Conservation (phyloP, 106 monocot species). For the Vanilla planifolia region DNA sequence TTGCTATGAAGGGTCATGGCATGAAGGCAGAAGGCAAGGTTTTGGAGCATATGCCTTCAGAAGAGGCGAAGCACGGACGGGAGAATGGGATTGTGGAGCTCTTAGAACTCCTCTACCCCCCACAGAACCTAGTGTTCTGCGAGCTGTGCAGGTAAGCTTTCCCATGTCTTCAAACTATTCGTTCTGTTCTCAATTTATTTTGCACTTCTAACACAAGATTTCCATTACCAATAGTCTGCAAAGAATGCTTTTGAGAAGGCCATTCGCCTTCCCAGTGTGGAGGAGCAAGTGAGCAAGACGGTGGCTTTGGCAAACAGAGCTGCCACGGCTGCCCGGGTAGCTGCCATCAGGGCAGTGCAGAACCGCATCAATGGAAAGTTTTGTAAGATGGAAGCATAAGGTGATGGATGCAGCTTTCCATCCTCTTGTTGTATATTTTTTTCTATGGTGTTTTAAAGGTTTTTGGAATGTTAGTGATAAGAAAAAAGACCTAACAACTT, state of each 20-base stretch:
- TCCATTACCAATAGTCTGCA: conserved; percentile 19
- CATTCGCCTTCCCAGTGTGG: conserved; percentile 22
- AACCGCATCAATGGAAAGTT: too few species aligned
- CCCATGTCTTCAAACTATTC: too few species aligned
- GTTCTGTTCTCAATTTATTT: neutral
- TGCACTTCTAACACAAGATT: neutral
- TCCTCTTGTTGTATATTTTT: too few species aligned
- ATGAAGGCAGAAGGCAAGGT: conserved; percentile 46
- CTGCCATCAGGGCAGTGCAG: conserved; percentile 44
- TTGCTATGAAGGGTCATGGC: conserved; percentile 47
- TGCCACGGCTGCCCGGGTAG: conserved; percentile 45
- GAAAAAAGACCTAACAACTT: too few species aligned
- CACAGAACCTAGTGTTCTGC: conserved; percentile 5
- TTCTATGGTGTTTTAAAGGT: too few species aligned
- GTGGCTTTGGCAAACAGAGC: conserved; percentile 35
- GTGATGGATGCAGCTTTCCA: too few species aligned
- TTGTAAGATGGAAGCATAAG: too few species aligned
- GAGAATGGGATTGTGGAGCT: conserved; percentile 42
- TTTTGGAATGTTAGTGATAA: too few species aligned
- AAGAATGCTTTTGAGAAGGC: conserved; percentile 29
- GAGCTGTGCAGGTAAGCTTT: conserved; percentile 27
- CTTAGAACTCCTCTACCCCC: conserved; percentile 11
- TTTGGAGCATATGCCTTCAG: conserved; percentile 36
- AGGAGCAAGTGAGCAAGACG: conserved; percentile 35
- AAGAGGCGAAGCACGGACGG: conserved; percentile 26